Base-by-base conservation (phyloP, 1,139 yeast genomes). In the Magnusiomyces ingens region DNA sequence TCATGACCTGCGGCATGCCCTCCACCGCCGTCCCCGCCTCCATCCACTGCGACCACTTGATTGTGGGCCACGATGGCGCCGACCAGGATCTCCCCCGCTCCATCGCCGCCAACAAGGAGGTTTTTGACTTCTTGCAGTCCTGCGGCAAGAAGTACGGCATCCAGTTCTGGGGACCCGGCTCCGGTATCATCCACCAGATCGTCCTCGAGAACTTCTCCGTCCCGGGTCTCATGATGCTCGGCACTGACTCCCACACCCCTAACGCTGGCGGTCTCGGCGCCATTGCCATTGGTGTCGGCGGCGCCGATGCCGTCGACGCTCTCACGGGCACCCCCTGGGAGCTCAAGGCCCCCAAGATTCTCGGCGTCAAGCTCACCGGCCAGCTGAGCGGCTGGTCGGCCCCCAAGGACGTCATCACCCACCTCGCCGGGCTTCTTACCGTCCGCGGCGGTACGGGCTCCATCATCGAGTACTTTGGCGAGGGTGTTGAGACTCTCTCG, bases 311-410 rank as follows among this genome's bases (percentile, higher is more conserved):
- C 17, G 98, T 91, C 50, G 99, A 93, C 70, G 98, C 94, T 12
- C 75, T 93, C 65, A 87, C 98, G 17, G 96, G 95, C 54, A 85
- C 95, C n/a, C 97, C 99, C 49, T 93, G 99, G 99, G 99, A 93
- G 75, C 80, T 93, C 69, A 91, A 91, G 74, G 98, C 98, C 21
- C 99, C 99, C 58, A 86, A 86, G 71, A 75, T 91, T 43, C 70
- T 93, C 65, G 98, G 99, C 68, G 94, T 93, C 63, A 85, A 90
- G 70, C 79, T 93, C 64, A 86, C 93, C 3, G 99, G 99, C 53
- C 70, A 80, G 63, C 74, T 93, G 69, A 79, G 76, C 58, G 97
- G 96, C 38, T 93, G 99, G 99, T 72, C 94, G 26, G 81, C 98
- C 51, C 98, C 99, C 61, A 93, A 93, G 75, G 99, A 93, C 71